A percentile compares a stretch with the other conserved stretches of the same genome.
phyloP scores from a whole-genome alignment of 495 filamentous ascomycete genomes.

The Aspergillus steynii region DNA sequence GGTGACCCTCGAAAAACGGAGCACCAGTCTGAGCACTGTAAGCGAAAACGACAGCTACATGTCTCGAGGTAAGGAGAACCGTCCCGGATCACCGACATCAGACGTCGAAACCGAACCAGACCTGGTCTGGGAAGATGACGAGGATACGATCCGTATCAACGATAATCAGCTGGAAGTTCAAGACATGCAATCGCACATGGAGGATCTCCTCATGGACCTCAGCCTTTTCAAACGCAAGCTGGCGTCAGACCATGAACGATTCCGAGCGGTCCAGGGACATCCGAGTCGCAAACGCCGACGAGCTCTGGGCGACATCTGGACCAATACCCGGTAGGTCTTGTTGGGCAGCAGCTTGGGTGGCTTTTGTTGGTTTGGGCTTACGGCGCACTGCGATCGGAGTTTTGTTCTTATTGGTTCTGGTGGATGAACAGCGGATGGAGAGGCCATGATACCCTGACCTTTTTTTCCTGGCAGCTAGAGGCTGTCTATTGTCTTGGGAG shows the following conservation, averaged over 20 bases:
- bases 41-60: constrained; percentile 43
- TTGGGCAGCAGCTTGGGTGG: constrained; percentile 1
- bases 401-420: neutral
- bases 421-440: neutral
- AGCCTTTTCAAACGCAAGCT: constrained; percentile 82
- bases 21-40: constrained; percentile 35
- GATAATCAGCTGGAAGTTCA: constrained; percentile 41
- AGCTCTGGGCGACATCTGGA: constrained; percentile 34
- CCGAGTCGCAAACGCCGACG: constrained; percentile 33
- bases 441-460: neutral
- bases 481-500: neutral
- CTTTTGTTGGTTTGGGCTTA: constrained; percentile 23
- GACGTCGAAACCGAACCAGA: constrained; percentile 35
- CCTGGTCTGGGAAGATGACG: constrained; percentile 44
- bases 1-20: constrained; percentile 35
- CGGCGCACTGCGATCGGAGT: constrained; percentile 4
- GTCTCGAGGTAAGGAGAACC: constrained; percentile 40
- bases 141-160: constrained; percentile 20
- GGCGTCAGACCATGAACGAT: constrained; percentile 69
- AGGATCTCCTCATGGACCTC: constrained; percentile 73
- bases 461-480: neutral
- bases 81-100: constrained; percentile 33
- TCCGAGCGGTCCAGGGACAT: constrained; percentile 35
- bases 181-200: constrained; percentile 68
- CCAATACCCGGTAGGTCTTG: constrained; percentile 33